Percentiles rank a stretch among this genome's conserved stretches.
phyloP scores from a whole-genome alignment of 2,329 filamentous ascomycete species.

The Purpureocillium lavendulum region DNA sequence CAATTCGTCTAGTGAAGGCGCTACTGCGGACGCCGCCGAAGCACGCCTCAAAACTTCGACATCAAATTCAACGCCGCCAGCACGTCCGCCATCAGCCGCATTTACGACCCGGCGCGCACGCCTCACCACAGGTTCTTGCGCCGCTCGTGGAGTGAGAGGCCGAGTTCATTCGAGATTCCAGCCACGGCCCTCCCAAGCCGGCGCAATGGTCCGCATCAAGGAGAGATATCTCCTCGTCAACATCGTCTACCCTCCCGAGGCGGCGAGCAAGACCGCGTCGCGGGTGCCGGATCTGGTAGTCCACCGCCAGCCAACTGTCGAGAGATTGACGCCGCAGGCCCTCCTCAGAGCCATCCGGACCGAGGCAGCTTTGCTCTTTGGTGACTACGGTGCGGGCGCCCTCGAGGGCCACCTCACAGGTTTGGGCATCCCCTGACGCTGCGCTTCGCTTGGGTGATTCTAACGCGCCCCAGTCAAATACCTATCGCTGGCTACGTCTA shows the following conservation, averaged over 20 bases:
- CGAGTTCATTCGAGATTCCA: too few species aligned
- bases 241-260: constrained; percentile 71
- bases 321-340: constrained; percentile 56
- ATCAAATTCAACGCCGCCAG: too few species aligned
- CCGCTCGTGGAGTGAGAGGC: too few species aligned
- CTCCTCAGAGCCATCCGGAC: constrained; percentile 63
- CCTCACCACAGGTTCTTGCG: too few species aligned
- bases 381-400: constrained; percentile 79
- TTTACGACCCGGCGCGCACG: too few species aligned
- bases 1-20: too few species aligned
- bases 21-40: too few species aligned
- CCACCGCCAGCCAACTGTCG: constrained; percentile 71
- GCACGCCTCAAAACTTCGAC: too few species aligned
- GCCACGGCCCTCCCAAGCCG: too few species aligned
- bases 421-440: constrained; percentile 23
- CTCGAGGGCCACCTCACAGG: constrained; percentile 61
- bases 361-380: constrained; percentile 66
- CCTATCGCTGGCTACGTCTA: constrained; percentile 83
- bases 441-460: neutral
- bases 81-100: too few species aligned
- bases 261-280: constrained; percentile 21
- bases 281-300: constrained; percentile 54
- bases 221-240: constrained; percentile 93
- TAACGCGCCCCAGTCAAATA: constrained; percentile 67
- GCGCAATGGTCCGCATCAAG: constrained; percentile 84